Conservation (phyloP, 2,329 filamentous ascomycete genomes). For the Fusarium gaditjirri region DNA sequence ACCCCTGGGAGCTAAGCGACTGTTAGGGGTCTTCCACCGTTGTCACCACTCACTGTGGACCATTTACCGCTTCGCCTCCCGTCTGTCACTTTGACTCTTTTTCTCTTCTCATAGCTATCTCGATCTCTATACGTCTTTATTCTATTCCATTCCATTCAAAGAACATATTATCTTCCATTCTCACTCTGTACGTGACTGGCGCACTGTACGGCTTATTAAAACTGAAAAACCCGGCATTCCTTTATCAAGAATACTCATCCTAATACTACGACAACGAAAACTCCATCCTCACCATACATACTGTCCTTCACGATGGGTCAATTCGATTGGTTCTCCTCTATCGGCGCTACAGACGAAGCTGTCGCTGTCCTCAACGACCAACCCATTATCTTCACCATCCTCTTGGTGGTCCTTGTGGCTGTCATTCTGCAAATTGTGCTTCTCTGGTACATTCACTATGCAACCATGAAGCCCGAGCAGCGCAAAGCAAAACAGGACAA, state of each 20-base stretch:
- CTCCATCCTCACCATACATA: background rate
- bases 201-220: conserved; percentile 29
- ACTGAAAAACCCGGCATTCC: conserved; percentile 4
- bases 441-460: conserved; percentile 68
- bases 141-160: conserved; percentile 8
- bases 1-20: conserved; percentile 34
- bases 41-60: conserved; percentile 35
- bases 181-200: conserved; percentile 41
- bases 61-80: conserved; percentile 41
- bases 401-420: conserved; percentile 64
- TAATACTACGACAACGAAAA: background rate
- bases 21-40: conserved; percentile 36
- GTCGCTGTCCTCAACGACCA: conserved; percentile 71
- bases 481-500: conserved; percentile 62
- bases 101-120: conserved; percentile 19
- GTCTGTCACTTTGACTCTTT: conserved; percentile 21
- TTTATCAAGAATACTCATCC: background rate
- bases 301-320: conserved; percentile 54
- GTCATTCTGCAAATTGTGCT: conserved; percentile 59
- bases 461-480: conserved; percentile 70
- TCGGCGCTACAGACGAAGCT: conserved; percentile 68
- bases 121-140: conserved; percentile 2
- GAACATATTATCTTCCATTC: conserved; percentile 3
- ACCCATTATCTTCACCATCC: conserved; percentile 67
- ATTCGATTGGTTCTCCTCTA: conserved; percentile 66